phyloP scores from a whole-genome alignment of 768 basidiomycete species.

The Rhizopogon vesiculosus region DNA sequence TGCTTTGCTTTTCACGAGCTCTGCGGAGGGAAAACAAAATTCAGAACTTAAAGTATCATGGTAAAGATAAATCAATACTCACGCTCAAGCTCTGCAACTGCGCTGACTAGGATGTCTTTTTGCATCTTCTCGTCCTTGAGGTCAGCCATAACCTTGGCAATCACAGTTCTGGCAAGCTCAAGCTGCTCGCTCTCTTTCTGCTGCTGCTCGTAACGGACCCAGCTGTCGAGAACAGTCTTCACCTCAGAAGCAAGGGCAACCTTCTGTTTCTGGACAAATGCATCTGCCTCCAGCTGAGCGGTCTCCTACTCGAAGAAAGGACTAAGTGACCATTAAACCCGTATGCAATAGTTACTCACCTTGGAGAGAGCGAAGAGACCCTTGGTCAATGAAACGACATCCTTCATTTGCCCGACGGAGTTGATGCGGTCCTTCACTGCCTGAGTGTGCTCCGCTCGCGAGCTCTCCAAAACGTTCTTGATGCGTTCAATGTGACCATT shows the following conservation, averaged over 20 bases:
- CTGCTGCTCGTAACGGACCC: conserved; percentile 98
- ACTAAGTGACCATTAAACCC: background rate
- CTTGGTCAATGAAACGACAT: conserved; percentile 88
- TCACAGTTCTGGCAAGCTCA: conserved; percentile 83
- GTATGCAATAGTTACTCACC: conserved; percentile 34
- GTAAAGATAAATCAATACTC: conserved; percentile 32
- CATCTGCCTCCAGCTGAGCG: conserved; percentile 82
- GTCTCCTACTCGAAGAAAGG: conserved; percentile 59
- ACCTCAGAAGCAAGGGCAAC: conserved; percentile 82
- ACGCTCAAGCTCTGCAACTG: conserved; percentile 92
- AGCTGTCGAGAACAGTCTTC: conserved; percentile 93
- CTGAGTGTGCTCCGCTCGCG: conserved; percentile 86
- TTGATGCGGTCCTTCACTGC: conserved; percentile 92
- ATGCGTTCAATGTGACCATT: conserved; percentile 83
- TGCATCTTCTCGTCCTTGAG: conserved; percentile 88
- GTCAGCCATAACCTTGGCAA: conserved; percentile 80
- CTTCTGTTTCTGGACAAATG: conserved; percentile 89
- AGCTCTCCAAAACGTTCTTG: conserved; percentile 71
- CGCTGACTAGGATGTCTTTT: conserved; percentile 72
- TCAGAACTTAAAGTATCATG: background rate
- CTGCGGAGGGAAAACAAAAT: conserved; percentile 33
- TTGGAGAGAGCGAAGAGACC: conserved; percentile 90
- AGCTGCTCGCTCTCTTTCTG: conserved; percentile 95
- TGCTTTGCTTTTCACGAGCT: conserved; percentile 87
- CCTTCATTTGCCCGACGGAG: conserved; percentile 91